Evolutionary conservation across 345 rosid species (phyloP), one percentile per base, ranked within the genome.

Genomic region (Ceriops tagal): DNA sequence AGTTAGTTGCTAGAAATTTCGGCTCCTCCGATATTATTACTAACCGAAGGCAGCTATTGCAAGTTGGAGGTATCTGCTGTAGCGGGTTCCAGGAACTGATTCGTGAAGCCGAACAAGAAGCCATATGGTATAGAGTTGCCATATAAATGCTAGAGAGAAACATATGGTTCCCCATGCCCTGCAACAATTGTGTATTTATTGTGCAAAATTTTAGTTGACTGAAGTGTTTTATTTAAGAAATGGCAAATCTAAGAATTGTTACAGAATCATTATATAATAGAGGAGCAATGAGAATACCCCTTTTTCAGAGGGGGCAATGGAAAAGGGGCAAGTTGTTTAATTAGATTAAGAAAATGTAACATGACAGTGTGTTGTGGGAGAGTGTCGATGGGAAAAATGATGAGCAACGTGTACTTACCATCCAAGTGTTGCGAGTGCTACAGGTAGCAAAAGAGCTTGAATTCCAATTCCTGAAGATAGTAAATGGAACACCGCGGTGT

Each of bases 21-120:
- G 37, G 67, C 27, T 55, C 27, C 28, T 21, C 26, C 22, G 37
- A 35, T 20, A 8, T 10, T 18, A 4, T 10, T 16, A 77, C 85
- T 53, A 5, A 84, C 90, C 87, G 24, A 86, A 88, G 49, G 92
- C 82, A 15, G 51, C 30, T 16, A 84, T 75, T 1, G 86, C 64
- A 32, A 86, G 86, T 26, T 68, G 90, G 66, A 88, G 82, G 74
- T 67, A 86, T 86, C 84, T 68, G 71, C 87, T 88, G 72, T 69
- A 51, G 55, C 88, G 87, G 24, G 58, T 30, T 49, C 87, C 86
- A 1, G 77, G 65, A 21, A 63, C 31, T 0, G 68, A 61, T 64
- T 80, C 85, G 7, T 84, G 84, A 9, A 83, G 82, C n/a, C 77
- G 66, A n/a, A 85, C 81, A 0, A 83, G 83, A 62, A 82, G 68